Evolutionary conservation across 257 asterid species (phyloP), one percentile per base, ranked within the genome.

Genomic region (Solanum appendiculatum): DNA sequence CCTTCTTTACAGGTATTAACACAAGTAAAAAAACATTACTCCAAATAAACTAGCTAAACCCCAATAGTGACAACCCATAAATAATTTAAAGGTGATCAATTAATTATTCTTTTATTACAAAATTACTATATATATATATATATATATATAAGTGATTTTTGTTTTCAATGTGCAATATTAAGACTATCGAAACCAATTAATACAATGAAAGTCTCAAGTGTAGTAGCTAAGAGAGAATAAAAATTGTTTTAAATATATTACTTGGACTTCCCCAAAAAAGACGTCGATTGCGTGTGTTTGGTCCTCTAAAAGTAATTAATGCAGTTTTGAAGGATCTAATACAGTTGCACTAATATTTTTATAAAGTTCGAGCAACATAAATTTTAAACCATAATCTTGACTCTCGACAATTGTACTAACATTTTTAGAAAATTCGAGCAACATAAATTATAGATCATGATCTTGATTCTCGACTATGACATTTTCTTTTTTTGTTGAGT

Each of bases 1-100:
- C 89, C 85, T 80, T 80, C 85, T 46, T 89, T 93, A 88, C 94
- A 90, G 92, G 91, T 83, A 29, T 42, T n/a, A 42, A 31, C 16
- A 77, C 84, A 42, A 77, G 84, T 44, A 1, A 29, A 29, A 80
- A 80, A 25, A 0, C 66, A 80, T 39, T 23, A 44, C 66, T 46
- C 42, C 42, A 25, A 42, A 77, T n/a, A 77, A 40, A 78, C 37
- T 14, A 42, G 39, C 48, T 14, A 42, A 44, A 78, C 37, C 2
- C n/a, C 25, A 42, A 27, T 15, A 44, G 14, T 77, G 84, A 31
- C 58, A 46, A 6, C 21, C 20, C 63, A 77, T 42, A 0, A 16
- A 27, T 4, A 27, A 44, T 4, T 46, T 25, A 25, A 42, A n/a
- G 13, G 8, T 0, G 25, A 31, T 16, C 14, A 69, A 29, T 15